Evolutionary conservation across 192 early-diverging fungal genomes (phyloP).

Genomic region (Entomortierella lignicola): DNA sequence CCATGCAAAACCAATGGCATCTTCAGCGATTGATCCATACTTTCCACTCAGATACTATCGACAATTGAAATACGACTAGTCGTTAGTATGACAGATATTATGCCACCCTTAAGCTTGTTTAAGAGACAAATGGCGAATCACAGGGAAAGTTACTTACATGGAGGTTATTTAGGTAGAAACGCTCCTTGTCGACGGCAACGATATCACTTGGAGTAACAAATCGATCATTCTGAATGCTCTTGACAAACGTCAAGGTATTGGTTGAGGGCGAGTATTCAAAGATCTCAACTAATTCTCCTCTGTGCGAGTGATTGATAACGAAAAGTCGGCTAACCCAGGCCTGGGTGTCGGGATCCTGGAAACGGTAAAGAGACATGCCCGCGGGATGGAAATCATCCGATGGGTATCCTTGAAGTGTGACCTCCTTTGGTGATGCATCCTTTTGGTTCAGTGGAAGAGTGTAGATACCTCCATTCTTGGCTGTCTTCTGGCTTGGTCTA

Average conservation of each 20-base stretch:
- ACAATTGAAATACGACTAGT: not conserved
- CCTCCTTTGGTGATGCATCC: conserved; percentile 27
- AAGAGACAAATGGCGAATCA: not conserved
- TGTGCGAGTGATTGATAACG: conserved; percentile 51
- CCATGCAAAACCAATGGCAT: conserved; percentile 22
- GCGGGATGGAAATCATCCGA: conserved; percentile 51
- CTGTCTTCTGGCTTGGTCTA: conserved; percentile 41
- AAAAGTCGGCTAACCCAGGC: conserved; percentile 28
- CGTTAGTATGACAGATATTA: not conserved
- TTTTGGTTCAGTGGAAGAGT: conserved; percentile 28
- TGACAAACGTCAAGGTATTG: conserved; percentile 33
- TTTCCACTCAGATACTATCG: conserved; percentile 22
- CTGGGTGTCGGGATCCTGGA: conserved; percentile 23
- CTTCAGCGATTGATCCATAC: conserved; percentile 36
- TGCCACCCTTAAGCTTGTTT: not conserved
- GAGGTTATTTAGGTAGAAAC: conserved; percentile 45
- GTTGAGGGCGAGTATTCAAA: conserved; percentile 34
- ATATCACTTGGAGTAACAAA: conserved; percentile 45
- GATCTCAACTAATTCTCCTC: conserved; percentile 47
- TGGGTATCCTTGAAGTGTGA: conserved; percentile 4
- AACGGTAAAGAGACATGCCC: conserved; percentile 39
- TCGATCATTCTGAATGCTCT: conserved; percentile 24
- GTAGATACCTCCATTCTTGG: conserved; percentile 39
- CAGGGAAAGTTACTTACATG: conserved; percentile 21
- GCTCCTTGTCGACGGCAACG: conserved; percentile 37